phyloP scores from a whole-genome alignment of 768 basidiomycete species.

The Pholiota molesta region DNA sequence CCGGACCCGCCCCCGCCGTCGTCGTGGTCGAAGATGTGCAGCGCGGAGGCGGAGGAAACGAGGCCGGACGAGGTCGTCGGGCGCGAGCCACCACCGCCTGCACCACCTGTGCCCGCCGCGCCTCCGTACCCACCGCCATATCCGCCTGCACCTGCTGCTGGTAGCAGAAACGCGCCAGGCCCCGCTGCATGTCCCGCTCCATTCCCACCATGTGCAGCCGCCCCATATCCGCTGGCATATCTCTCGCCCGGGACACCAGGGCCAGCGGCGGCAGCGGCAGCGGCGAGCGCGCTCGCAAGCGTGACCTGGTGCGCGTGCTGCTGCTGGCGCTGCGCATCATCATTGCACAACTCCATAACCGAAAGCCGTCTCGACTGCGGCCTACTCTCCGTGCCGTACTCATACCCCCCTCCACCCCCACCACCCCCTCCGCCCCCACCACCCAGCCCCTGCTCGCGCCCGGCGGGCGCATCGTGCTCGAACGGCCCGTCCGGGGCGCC shows the following conservation, averaged over 20 bases:
- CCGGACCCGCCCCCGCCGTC: background rate
- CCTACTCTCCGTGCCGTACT: conserved; percentile 74
- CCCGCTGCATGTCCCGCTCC: background rate
- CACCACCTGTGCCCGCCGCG: conserved; percentile 8
- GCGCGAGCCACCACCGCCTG: conserved; percentile 29
- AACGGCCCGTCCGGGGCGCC: conserved; percentile 55
- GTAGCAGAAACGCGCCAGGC: conserved; percentile 39
- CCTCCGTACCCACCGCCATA: background rate
- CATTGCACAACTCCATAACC: conserved; percentile 91
- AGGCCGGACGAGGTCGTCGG: conserved; percentile 47
- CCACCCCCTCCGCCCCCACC: too few relatives aligned
- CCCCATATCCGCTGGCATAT: conserved; percentile 2
- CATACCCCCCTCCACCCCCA: conserved; percentile 47
- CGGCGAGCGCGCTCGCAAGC: conserved; percentile 19
- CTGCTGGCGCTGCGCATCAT: conserved; percentile 39
- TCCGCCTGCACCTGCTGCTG: conserved; percentile 14
- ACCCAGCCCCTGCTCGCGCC: background rate
- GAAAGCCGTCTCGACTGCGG: conserved; percentile 80
- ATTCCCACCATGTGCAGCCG: background rate
- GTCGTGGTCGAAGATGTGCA: conserved; percentile 53
- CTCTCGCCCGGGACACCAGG: too few relatives aligned
- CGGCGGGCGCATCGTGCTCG: conserved; percentile 26
- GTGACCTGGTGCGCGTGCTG: conserved; percentile 26
- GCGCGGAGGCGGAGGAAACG: conserved; percentile 48
- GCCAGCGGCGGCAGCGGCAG: too few relatives aligned